A percentile compares a stretch with the other conserved stretches of the same genome.
Conservation (phyloP, 2,329 filamentous ascomycete genomes). For the Fusarium sp. region DNA sequence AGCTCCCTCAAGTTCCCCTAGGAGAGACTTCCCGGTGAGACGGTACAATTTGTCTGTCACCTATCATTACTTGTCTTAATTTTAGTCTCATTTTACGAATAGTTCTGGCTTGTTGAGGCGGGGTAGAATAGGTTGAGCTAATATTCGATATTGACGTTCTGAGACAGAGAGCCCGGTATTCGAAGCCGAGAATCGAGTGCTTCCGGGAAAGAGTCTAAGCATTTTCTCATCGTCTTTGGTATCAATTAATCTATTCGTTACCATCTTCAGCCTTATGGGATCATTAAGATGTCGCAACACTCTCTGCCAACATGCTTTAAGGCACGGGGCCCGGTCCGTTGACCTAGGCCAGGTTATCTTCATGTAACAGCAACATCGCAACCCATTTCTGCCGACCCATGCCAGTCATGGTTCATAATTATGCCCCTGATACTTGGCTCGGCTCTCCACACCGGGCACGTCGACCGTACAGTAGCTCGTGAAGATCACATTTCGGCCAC, state of each 20-base stretch:
- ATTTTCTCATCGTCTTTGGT: neutral
- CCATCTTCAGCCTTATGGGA: conserved; percentile 23
- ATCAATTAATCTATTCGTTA: neutral
- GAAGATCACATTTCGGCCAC: conserved; percentile 11
- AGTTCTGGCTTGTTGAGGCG: conserved; percentile 6
- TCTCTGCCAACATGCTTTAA: conserved; percentile 8
- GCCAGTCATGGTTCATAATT: neutral
- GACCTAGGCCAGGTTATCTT: neutral
- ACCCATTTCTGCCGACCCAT: neutral
- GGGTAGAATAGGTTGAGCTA: conserved; percentile 3
- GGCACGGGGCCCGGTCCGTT: conserved; percentile 17
- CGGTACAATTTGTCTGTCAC: conserved; percentile 6
- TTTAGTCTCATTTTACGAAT: neutral
- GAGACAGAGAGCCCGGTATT: neutral
- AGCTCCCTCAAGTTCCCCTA: neutral
- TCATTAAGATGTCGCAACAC: neutral
- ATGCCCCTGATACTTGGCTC: conserved; percentile 11
- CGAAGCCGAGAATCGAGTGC: neutral
- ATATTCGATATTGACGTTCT: neutral
- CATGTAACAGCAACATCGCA: neutral
- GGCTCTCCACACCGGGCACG: conserved; percentile 18
- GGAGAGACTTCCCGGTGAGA: conserved; percentile 10
- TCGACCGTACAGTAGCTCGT: conserved; percentile 15
- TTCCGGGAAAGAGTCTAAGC: neutral
- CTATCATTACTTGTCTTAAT: neutral